Conservation (phyloP, 2,329 filamentous ascomycete genomes). For the Chaetomiaceae sp. region DNA sequence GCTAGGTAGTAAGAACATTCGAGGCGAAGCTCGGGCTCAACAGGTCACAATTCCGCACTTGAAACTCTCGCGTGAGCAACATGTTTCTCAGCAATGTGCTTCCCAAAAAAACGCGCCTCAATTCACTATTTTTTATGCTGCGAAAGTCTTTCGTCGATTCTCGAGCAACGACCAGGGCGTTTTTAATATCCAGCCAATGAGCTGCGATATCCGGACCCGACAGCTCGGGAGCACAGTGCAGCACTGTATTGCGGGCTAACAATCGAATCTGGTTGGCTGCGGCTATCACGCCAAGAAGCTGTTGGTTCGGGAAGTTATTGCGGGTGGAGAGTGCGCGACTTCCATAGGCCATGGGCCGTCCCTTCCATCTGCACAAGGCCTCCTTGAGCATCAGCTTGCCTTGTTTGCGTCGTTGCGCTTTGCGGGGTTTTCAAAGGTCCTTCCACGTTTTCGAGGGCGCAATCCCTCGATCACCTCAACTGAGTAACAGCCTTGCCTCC, state of each 20-base stretch:
- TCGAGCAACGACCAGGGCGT: not conserved
- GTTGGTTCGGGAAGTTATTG: constrained; percentile 3
- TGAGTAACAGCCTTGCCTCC: no score
- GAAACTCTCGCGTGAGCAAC: no score
- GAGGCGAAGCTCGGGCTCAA: not conserved
- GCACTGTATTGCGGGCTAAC: not conserved
- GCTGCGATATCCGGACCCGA: not conserved
- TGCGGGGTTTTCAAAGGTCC: not conserved
- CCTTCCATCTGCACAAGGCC: constrained; percentile 2
- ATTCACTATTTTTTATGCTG: not conserved
- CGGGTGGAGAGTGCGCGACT: not conserved
- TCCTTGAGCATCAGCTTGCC: not conserved
- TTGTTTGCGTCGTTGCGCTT: not conserved
- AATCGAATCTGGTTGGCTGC: not conserved
- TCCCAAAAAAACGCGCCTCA: not conserved
- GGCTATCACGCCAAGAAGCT: not conserved
- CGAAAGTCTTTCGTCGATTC: no score
- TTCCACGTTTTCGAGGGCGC: no score
- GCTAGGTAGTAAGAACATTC: no score
- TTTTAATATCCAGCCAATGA: not conserved
- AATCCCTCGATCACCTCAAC: no score
- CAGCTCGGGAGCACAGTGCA: not conserved
- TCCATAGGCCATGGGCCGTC: not conserved
- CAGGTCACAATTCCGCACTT: no score
- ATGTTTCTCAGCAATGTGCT: not conserved